phyloP scores from a whole-genome alignment of 106 monocot genomes.

The Phalaenopsis equestris region DNA sequence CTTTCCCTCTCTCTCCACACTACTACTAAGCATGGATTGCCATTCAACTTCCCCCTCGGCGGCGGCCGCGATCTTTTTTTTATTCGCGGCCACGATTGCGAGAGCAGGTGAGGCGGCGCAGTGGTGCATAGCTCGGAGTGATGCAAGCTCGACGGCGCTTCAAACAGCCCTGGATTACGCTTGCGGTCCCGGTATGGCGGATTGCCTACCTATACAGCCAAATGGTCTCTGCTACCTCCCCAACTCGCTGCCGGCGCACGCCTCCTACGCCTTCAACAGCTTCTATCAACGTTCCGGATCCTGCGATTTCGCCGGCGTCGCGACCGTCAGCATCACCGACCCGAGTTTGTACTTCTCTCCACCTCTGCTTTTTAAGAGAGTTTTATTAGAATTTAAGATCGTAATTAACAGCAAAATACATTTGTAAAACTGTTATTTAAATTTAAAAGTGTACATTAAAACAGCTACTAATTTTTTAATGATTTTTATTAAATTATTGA shows the following conservation, averaged over 20 bases:
- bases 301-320: conserved; percentile 86
- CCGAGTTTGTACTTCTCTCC: conserved; percentile 32
- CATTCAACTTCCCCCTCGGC: too few relatives aligned
- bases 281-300: conserved; percentile 60
- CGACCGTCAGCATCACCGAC: conserved; percentile 46
- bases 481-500: too few relatives aligned
- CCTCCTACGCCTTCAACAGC: conserved; percentile 86
- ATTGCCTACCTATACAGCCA: conserved; percentile 60
- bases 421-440: too few relatives aligned
- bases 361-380: not conserved
- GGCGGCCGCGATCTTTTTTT: not conserved
- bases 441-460: too few relatives aligned
- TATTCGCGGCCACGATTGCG: not conserved
- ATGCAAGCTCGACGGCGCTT: conserved; percentile 10
- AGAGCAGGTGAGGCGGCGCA: not conserved
- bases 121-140: conserved; percentile 42
- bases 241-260: conserved; percentile 70
- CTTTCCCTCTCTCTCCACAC: not conserved
- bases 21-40: not conserved
- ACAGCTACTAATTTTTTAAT: too few relatives aligned
- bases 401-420: too few relatives aligned
- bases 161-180: conserved; percentile 60
- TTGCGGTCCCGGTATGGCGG: conserved; percentile 40
- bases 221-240: conserved; percentile 74
- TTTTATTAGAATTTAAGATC: too few relatives aligned